These are phyloP conservation scores for Cystofilobasidium ferigula DNA, from an alignment of 768 basidiomycete genomes.

Conservation along the genomic window DNA sequence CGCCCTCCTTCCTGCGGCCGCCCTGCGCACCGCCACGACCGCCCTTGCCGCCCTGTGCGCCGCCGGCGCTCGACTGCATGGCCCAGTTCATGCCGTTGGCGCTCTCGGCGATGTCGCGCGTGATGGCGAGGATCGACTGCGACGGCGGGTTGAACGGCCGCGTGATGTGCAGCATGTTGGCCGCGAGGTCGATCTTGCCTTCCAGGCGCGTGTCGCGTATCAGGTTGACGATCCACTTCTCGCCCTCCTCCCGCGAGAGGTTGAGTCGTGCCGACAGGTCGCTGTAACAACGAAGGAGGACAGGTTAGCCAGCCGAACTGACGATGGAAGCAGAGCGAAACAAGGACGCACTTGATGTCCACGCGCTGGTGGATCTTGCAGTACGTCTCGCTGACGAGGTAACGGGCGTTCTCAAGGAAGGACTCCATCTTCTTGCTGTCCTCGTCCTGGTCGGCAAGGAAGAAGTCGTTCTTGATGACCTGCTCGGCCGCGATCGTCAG, in stretches of 20 bases:
- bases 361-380: conserved; percentile 77
- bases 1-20: conserved; percentile 12
- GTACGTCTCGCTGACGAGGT: conserved; percentile 91
- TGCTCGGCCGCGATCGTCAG: conserved; percentile 57
- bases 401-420: conserved; percentile 92
- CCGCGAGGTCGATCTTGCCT: conserved; percentile 93
- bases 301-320: background rate
- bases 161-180: conserved; percentile 94
- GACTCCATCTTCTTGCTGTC: conserved; percentile 41
- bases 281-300: conserved; percentile 40
- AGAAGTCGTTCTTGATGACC: conserved; percentile 85
- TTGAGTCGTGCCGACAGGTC: conserved; percentile 89
- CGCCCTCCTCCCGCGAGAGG: conserved; percentile 85
- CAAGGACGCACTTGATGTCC: conserved; percentile 25
- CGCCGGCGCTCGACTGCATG: conserved; percentile 8
- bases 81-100: conserved; percentile 26
- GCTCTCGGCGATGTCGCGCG: conserved; percentile 25
- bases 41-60: background rate
- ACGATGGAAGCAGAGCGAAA: background rate
- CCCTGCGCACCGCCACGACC: background rate
- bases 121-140: conserved; percentile 24
- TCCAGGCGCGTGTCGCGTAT: conserved; percentile 93
- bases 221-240: conserved; percentile 99
- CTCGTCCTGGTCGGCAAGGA: conserved; percentile 76
- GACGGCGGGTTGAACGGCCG: conserved; percentile 44